Base-by-base conservation (phyloP, 768 basidiomycete species). In the Calvatia gigantea region DNA sequence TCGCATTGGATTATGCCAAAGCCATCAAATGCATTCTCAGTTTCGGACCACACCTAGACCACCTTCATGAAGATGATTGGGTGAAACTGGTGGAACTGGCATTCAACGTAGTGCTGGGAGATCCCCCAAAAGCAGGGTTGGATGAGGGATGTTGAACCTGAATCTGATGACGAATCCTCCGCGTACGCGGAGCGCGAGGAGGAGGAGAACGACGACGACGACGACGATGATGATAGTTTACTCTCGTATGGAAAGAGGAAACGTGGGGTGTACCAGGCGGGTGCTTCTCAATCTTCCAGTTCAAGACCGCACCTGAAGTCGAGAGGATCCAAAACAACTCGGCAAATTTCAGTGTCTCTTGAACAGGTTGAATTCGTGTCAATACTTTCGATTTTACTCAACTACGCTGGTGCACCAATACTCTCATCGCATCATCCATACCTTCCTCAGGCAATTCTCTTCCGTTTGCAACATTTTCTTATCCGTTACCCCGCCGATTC, bases 1-100 rank as follows among this genome's bases (percentile, higher is more conserved):
- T 93, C 3, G 85, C 90, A 9, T 69, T 91, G 59, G 84, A 95
- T 67, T 95, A 93, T 67, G 75, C 88, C 54, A 95, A 95, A 66
- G 78, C 88, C 0, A 73, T 97, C 46, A 81, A 81, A 53, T 74
- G 72, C 56, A 65, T 98, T 7, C 71, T 91, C 49, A 73, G 73
- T 54, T 87, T 84, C 68, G 66, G 72, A 2, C 86, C 92, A 2
- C 94, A 98, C 69, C 74, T 95, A 53, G 89, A 95, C 41, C 84
- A 87, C 61, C 64, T 95, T 49, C 82, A 82, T 8, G 72, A 79
- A 32, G 71, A 73, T 1, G 70, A 57, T 39, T 98, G 96, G 96
- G 67, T 85, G 27, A 73, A 71, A 31, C 68, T 93, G 41, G 79
- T 88, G 32, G 81, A 84, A 61, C 70, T 91, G 37, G 81, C 80